Base-by-base conservation (phyloP, 768 basidiomycete genomes). In the Serendipita sp. region DNA sequence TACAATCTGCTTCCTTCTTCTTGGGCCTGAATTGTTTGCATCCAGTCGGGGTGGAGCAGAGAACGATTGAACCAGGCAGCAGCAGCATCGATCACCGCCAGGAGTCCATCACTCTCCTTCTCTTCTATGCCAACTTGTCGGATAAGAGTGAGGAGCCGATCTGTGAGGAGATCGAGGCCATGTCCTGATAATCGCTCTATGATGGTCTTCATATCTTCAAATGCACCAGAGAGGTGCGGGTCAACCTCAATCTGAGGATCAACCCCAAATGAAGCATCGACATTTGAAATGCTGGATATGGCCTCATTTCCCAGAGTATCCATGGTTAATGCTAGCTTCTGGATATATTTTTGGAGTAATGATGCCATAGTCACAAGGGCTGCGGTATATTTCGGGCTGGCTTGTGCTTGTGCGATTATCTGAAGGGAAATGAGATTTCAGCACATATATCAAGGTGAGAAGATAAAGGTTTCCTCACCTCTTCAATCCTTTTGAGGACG, bases 401-500 rank as follows among this genome's bases (percentile, higher is more conserved):
- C 24, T 30, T 71, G 69, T 2, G 68, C 69, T 34, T 66, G 68
- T 3, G 13, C 47, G 15, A 70, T 64, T 10, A 53, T 32, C 16
- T 62, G 37, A 4, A 30, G 3, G 41, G 11, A 8, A 35, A 35
- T 8, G 35, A 41, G 38, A 10, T 64, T 44, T 24, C 24, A 24
- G 24, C 24, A 24, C 24, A 24, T 11, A 54, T 37, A 15, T 18
- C 16, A 63, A 11, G 11, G 18, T 38, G 16, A 41, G 62, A 11
- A 18, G 45, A 38, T 30, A 37, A 15, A 47, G 47, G 2, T 32
- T n/a, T 63, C 37, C 60, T 24, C 30, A 71, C 70, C 66, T 70
- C 65, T 45, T 68, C 67, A 15, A 71, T 24, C 28, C 69, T 64
- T 3, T 48, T 45, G n/a, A 70, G 34, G 2, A 67, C 65, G 1